phyloP scores from a whole-genome alignment of 352 stramenopile species.

The Pseudoperonospora humuli region DNA sequence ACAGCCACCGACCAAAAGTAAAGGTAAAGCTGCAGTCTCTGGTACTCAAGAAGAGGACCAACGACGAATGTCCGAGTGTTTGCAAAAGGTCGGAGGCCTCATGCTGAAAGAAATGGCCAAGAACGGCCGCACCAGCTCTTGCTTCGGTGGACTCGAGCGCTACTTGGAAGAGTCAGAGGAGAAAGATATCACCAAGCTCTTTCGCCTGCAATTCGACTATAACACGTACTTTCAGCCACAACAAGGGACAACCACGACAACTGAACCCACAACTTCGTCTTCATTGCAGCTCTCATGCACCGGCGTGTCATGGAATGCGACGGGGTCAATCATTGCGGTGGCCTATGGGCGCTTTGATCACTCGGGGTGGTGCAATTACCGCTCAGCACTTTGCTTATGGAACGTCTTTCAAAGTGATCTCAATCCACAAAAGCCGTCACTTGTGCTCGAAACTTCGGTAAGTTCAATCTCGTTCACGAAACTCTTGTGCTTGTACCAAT shows the following conservation, averaged over 20 bases:
- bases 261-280: not conserved
- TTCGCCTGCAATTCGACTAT: conserved; percentile 48
- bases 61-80: conserved; percentile 25
- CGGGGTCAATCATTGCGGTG: too few species aligned
- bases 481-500: too few species aligned
- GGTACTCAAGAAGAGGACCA: conserved; percentile 33
- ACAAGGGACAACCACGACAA: conserved; percentile 13
- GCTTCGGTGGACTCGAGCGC: conserved; percentile 46
- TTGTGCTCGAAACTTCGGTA: too few species aligned
- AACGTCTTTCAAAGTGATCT: too few species aligned
- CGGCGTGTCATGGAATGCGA: conserved; percentile 82
- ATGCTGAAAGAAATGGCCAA: conserved; percentile 58
- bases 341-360: too few species aligned
- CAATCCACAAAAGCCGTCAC: too few species aligned
- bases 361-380: too few species aligned
- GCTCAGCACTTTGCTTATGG: too few species aligned
- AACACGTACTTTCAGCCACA: conserved; percentile 52
- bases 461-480: too few species aligned
- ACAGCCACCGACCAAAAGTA: conserved; percentile 22
- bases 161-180: too few species aligned
- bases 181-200: conserved; percentile 50
- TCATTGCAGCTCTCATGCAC: conserved; percentile 59
- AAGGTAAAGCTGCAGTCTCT: conserved; percentile 17
- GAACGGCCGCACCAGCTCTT: conserved; percentile 31
- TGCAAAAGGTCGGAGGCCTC: conserved; percentile 33